Conservation (phyloP, 257 asterid genomes). For the Penstemon davidsonii region DNA sequence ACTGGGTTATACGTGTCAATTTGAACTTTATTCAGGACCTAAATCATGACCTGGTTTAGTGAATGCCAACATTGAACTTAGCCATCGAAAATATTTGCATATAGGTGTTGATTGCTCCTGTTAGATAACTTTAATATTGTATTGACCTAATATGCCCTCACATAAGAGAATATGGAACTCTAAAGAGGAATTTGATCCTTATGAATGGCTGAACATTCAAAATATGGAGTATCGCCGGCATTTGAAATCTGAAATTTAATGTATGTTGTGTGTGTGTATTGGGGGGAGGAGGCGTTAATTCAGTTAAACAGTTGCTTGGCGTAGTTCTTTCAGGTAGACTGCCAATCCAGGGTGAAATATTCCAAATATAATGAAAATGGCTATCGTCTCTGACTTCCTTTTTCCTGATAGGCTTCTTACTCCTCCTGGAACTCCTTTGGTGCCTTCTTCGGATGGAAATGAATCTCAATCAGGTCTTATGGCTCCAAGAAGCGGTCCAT, state of each 20-base stretch:
- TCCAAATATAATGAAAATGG: neutral
- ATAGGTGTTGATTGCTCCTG: too few species aligned
- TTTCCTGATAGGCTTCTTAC: slow-evolving; percentile 83
- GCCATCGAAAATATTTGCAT: too few species aligned
- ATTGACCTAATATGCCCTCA: too few species aligned
- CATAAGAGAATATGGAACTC: neutral
- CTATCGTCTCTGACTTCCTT: slow-evolving; percentile 20
- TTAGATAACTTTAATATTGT: too few species aligned
- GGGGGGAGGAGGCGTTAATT: too few species aligned
- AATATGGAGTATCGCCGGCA: slow-evolving; percentile 4
- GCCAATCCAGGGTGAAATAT: slow-evolving; percentile 1
- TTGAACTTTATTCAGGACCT: slow-evolving; percentile 3
- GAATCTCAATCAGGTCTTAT: slow-evolving; percentile 52
- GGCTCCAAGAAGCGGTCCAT: slow-evolving; percentile 69
- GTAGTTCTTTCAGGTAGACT: slow-evolving; percentile 13
- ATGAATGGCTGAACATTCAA: slow-evolving; percentile 9
- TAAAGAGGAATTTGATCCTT: slow-evolving; percentile 10
- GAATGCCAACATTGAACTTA: slow-evolving; percentile 1
- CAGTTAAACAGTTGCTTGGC: slow-evolving; percentile 6
- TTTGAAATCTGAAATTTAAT: too few species aligned
- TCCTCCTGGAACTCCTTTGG: slow-evolving; percentile 98
- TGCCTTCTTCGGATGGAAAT: slow-evolving; percentile 68
- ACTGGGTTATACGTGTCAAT: neutral
- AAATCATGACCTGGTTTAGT: neutral
- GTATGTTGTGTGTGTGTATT: too few species aligned